Evolutionary conservation across 179 eudicot species (phyloP).

Genomic region (Spinacia oleracea): DNA sequence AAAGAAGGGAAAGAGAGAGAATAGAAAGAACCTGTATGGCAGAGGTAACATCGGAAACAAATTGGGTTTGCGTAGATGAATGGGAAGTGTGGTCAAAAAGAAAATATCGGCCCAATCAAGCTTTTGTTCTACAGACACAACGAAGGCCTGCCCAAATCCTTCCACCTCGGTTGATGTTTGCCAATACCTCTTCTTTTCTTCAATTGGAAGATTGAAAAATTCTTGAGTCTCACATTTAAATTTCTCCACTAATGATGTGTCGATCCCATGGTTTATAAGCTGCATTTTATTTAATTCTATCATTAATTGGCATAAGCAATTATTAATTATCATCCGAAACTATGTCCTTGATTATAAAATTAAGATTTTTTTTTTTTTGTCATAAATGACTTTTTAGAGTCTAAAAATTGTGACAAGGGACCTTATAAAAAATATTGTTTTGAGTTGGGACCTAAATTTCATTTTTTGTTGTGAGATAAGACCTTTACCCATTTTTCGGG

Average conservation of each 20-base stretch:
- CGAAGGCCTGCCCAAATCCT: constrained; percentile 69
- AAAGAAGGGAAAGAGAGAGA: background rate
- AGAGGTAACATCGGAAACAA: constrained; percentile 48
- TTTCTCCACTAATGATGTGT: constrained; percentile 37
- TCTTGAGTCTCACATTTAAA: constrained; percentile 39
- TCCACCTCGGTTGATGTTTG: constrained; percentile 49
- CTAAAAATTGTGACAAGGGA: too few relatives aligned
- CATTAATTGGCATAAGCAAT: too few relatives aligned
- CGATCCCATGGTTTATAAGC: constrained; percentile 55
- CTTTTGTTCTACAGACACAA: constrained; percentile 48
- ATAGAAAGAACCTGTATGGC: constrained; percentile 35
- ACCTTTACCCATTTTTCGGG: too few relatives aligned
- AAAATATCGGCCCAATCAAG: constrained; percentile 61
- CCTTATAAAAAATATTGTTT: too few relatives aligned
- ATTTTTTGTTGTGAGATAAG: too few relatives aligned
- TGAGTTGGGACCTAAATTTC: too few relatives aligned
- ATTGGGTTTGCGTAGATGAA: constrained; percentile 37
- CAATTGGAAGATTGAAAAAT: constrained; percentile 46
- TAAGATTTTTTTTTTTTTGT: too few relatives aligned
- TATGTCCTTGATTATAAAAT: too few relatives aligned
- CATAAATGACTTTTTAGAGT: too few relatives aligned
- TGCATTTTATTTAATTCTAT: constrained; percentile 5
- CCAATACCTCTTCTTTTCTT: constrained; percentile 54
- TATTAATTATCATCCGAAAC: too few relatives aligned
- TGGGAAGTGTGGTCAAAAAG: constrained; percentile 39